phyloP scores from a whole-genome alignment of 306 rosid genomes.

The Quercus gilva region DNA sequence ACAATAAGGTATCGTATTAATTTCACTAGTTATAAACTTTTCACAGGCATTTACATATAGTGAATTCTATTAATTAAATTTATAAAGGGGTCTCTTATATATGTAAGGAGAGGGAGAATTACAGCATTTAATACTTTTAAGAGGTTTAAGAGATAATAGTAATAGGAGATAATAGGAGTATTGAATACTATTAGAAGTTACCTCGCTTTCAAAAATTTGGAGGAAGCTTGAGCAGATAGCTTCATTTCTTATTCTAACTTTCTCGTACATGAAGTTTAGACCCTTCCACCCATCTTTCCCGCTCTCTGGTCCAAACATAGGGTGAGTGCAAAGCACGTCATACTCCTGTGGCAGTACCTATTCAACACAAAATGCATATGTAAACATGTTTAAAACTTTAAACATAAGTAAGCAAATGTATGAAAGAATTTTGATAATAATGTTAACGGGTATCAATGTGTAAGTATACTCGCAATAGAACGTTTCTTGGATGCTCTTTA shows the following conservation, averaged over 20 bases:
- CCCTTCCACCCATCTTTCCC: conserved; percentile 64
- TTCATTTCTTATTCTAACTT: conserved; percentile 57
- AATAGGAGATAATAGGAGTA: no score
- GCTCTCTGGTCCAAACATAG: conserved; percentile 67
- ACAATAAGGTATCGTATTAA: no score
- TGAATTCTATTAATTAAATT: no score
- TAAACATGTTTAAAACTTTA: neutral
- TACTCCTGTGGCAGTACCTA: conserved; percentile 52
- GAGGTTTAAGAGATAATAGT: no score
- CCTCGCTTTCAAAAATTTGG: conserved; percentile 54
- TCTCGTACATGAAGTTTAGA: conserved; percentile 52
- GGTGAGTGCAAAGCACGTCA: conserved; percentile 64
- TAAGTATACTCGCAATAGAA: conserved; percentile 35
- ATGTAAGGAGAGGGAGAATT: no score
- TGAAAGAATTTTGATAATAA: neutral
- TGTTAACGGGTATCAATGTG: neutral
- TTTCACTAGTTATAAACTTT: no score
- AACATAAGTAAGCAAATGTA: neutral
- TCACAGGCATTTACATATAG: no score
- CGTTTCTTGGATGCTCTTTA: conserved; percentile 58
- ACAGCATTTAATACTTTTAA: no score
- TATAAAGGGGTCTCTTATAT: no score
- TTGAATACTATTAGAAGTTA: neutral
- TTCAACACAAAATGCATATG: neutral
- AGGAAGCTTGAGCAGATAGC: conserved; percentile 48